Evolutionary conservation across 768 basidiomycete species (phyloP).

Genomic region (Cyclocybe aegerita): DNA sequence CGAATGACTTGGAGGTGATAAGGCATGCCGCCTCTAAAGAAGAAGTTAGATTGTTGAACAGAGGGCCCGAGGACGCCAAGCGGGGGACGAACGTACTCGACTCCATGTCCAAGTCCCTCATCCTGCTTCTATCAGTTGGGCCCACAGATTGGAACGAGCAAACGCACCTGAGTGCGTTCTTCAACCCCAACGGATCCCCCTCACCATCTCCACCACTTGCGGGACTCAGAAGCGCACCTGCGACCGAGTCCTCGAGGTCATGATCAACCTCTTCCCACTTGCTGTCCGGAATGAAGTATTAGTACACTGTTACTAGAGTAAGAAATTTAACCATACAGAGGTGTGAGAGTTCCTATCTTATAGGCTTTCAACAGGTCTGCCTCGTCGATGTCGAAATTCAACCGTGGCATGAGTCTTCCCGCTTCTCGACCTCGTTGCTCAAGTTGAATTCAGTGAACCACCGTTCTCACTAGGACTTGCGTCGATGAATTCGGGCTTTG

Average conservation of each 20-base stretch:
- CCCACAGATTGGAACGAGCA: background rate
- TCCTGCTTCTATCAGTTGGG: conserved; percentile 33
- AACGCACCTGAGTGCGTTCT: conserved; percentile 58
- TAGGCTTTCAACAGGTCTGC: conserved; percentile 85
- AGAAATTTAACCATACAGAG: conserved; percentile 50
- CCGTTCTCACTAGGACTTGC: too few relatives aligned
- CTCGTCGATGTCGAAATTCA: conserved; percentile 77
- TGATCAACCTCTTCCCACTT: conserved; percentile 91
- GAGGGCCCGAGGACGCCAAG: background rate
- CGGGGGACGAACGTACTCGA: conserved; percentile 47
- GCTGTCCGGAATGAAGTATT: conserved; percentile 34
- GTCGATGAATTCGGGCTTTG: too few relatives aligned
- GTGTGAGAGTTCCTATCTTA: conserved; percentile 73
- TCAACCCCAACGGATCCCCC: conserved; percentile 79
- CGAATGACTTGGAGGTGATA: conserved; percentile 91
- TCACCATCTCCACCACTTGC: conserved; percentile 55
- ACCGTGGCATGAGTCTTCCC: conserved; percentile 46
- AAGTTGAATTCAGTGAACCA: too few relatives aligned
- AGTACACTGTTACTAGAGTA: conserved; percentile 1
- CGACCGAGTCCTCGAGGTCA: conserved; percentile 75
- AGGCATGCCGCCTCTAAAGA: conserved; percentile 73
- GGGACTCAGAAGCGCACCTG: conserved; percentile 62
- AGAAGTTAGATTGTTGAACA: background rate
- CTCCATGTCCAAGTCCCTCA: conserved; percentile 72
- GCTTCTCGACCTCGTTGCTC: too few relatives aligned